A percentile compares a stretch with the other conserved stretches of the same genome.
These are phyloP conservation scores for Lyophyllum shimeji DNA, from an alignment of 768 basidiomycete genomes.

Conservation along the genomic window DNA sequence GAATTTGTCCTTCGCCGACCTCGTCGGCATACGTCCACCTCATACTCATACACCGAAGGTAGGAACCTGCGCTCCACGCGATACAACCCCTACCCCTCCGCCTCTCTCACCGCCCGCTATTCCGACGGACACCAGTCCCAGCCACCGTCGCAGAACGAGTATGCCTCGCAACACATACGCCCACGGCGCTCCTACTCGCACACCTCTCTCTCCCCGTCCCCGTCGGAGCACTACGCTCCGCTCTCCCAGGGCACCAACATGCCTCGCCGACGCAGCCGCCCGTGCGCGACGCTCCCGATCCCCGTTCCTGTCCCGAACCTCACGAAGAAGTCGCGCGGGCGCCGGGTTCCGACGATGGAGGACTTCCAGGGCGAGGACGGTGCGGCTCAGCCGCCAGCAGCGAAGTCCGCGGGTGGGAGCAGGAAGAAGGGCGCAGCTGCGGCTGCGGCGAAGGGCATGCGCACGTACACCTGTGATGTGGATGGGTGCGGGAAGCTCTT, in stretches of 20 bases:
- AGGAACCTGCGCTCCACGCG: slow-evolving; percentile 13
- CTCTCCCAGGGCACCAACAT: not conserved
- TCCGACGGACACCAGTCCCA: slow-evolving; percentile 1
- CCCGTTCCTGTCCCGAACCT: slow-evolving; percentile 48
- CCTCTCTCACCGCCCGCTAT: slow-evolving; percentile 7
- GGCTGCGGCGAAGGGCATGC: slow-evolving; percentile 20
- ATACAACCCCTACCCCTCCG: slow-evolving; percentile 16
- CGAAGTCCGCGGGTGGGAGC: slow-evolving; percentile 12
- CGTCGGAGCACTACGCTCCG: slow-evolving; percentile 3
- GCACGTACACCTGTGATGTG: slow-evolving; percentile 66
- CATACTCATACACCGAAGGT: slow-evolving; percentile 4
- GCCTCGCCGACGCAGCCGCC: slow-evolving; percentile 18
- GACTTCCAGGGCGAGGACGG: slow-evolving; percentile 16
- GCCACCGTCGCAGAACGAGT: not conserved
- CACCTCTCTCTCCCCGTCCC: slow-evolving; percentile 12
- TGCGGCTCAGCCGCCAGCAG: not conserved
- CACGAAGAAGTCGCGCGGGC: slow-evolving; percentile 48
- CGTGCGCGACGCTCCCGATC: slow-evolving; percentile 31
- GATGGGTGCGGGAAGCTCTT: slow-evolving; percentile 80
- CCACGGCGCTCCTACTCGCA: slow-evolving; percentile 11
- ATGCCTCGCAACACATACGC: slow-evolving; percentile 5
- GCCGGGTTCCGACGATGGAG: slow-evolving; percentile 44
- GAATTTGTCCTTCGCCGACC: slow-evolving; percentile 29
- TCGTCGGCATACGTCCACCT: slow-evolving; percentile 13
- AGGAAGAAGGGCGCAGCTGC: slow-evolving; percentile 11